Conservation (phyloP, 2,329 filamentous ascomycete genomes). For the Colletotrichum spinosum region DNA sequence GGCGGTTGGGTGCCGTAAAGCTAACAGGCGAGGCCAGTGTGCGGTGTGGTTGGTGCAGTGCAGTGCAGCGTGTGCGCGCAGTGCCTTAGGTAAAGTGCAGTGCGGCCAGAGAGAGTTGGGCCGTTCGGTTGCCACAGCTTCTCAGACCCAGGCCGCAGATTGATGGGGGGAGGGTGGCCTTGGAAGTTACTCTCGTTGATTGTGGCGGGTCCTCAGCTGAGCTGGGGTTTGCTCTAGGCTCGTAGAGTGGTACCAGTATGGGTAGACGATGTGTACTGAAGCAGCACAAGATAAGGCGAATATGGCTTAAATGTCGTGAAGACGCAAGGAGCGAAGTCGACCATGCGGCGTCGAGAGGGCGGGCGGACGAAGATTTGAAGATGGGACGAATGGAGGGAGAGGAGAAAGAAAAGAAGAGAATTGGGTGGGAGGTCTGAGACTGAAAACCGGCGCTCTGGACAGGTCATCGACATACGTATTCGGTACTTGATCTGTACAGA, state of each 20-base stretch:
- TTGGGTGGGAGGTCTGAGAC: slow-evolving; percentile 6
- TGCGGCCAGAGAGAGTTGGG: neutral
- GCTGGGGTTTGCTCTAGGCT: slow-evolving; percentile 5
- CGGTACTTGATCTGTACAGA: too few species aligned
- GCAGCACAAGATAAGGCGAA: slow-evolving; percentile 2
- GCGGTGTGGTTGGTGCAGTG: neutral
- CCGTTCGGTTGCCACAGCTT: slow-evolving; percentile 26
- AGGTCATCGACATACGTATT: neutral
- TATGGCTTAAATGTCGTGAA: too few species aligned
- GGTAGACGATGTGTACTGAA: too few species aligned
- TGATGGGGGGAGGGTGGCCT: slow-evolving; percentile 24
- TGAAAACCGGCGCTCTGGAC: slow-evolving; percentile 9
- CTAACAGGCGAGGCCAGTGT: neutral
- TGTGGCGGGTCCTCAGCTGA: slow-evolving; percentile 31
- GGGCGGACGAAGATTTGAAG: neutral
- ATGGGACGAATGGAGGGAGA: slow-evolving; percentile 28
- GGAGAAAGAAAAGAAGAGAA: neutral
- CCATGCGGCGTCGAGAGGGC: neutral
- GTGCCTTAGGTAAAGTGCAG: neutral
- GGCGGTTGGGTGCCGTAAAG: slow-evolving; percentile 17
- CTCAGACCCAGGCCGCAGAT: slow-evolving; percentile 33
- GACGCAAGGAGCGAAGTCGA: neutral
- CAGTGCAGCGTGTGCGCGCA: neutral
- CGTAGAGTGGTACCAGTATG: too few species aligned
- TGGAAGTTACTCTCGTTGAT: slow-evolving; percentile 15